phyloP scores from a whole-genome alignment of 345 rosid genomes.

The Angophora floribunda region DNA sequence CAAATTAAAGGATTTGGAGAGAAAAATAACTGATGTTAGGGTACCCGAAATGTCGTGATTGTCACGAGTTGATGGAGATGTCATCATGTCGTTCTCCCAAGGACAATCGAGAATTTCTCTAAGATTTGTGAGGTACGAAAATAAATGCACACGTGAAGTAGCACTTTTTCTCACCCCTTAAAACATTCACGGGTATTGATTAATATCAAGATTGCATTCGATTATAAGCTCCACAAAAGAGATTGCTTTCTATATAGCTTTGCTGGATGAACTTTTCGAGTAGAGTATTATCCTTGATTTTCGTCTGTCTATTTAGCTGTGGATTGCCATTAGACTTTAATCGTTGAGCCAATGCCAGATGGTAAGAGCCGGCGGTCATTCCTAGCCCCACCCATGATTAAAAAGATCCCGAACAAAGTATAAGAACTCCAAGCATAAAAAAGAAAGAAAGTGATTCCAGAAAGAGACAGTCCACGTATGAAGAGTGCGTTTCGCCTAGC shows the following conservation, averaged over 20 bases:
- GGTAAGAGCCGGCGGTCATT: neutral
- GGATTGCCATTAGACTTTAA: neutral
- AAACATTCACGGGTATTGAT: accelerated
- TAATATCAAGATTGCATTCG: neutral
- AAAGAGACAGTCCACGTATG: accelerated
- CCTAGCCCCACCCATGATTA: neutral
- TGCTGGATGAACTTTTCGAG: neutral
- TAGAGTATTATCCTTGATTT: neutral
- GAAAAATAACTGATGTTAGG: accelerated
- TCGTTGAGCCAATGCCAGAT: accelerated
- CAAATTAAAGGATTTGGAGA: neutral
- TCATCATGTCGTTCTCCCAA: neutral
- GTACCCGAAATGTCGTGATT: neutral
- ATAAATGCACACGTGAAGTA: neutral
- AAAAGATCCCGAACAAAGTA: neutral
- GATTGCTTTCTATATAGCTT: neutral
- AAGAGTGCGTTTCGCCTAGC: neutral
- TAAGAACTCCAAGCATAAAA: accelerated
- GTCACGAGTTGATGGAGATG: neutral
- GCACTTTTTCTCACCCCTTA: no score
- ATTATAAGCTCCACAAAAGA: neutral
- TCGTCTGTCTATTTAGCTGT: accelerated
- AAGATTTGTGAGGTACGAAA: neutral
- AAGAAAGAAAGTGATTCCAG: neutral
- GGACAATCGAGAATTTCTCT: neutral